Base-by-base conservation (phyloP, 306 rosid genomes). In the Hylodesmum podocarpum region DNA sequence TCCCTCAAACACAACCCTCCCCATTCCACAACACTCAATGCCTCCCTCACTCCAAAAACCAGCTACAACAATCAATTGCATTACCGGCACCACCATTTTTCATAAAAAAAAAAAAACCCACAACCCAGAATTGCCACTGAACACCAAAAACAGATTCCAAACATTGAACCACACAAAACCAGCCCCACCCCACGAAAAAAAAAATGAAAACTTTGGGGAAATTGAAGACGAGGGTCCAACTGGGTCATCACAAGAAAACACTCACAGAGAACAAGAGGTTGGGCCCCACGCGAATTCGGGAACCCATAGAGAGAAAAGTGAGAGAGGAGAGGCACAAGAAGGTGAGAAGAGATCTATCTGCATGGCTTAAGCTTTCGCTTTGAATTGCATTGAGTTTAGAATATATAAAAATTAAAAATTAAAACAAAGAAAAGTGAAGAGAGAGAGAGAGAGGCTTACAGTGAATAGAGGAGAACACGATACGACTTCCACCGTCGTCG, bases 401-500 rank as follows among this genome's bases (percentile, higher is more conserved):
- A 78, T 68, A 62, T 13, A 29, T 33, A 39, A 39, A 9, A 27
- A 18, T 37, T 47, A 50, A 55, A 64, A 46, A 18, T 40, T 28
- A 55, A 57, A 47, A 54, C 28, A 24, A 73, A 58, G 40, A 67
- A 36, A 53, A 40, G 53, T 73, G 39, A 66, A 47, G 73, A 77
- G 62, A 71, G 49, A 80, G 66, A 62, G 83, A 77, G 51, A 50
- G 66, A 1, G 58, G 63, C 81, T 85, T 63, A 85, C 86, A 78
- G 88, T 75, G 80, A 80, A 78, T 21, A 82, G 80, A 75, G 75
- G 84, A 80, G 76, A 82, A 79, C 82, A 82, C 88, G 86, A 85
- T 85, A 85, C 88, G 88, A 85, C 88, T 75, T 85, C 88, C 86
- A 62, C 84, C 88, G 86, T 66, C 88, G 88, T 85, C 88, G 88